Evolutionary conservation across 768 basidiomycete genomes (phyloP).

Genomic region (Lanmaoa rubissima): DNA sequence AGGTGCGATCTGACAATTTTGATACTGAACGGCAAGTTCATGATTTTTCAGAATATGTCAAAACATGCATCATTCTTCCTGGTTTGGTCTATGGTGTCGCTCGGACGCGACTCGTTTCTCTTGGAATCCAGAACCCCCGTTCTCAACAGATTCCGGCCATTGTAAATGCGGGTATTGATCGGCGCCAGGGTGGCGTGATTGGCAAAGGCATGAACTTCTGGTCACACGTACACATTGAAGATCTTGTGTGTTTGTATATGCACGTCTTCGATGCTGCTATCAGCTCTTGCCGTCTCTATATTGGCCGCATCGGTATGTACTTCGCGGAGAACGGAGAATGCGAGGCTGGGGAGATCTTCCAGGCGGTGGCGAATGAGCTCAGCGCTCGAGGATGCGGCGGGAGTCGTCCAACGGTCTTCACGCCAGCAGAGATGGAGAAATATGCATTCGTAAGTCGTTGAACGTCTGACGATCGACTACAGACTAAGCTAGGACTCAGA

Average conservation of each 20-base stretch:
- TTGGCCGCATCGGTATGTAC: slow-evolving; percentile 47
- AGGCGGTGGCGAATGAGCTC: slow-evolving; percentile 38
- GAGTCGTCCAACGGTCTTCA: slow-evolving; percentile 41
- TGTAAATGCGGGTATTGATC: slow-evolving; percentile 43
- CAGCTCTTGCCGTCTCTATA: slow-evolving; percentile 16
- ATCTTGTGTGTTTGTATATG: slow-evolving; percentile 44
- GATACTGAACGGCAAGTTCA: not conserved
- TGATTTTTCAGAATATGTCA: slow-evolving; percentile 47
- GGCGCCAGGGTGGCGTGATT: slow-evolving; percentile 52
- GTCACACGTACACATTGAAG: slow-evolving; percentile 58
- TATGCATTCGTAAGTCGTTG: slow-evolving; percentile 15
- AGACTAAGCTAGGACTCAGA: slow-evolving; percentile 5
- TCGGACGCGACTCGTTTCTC: slow-evolving; percentile 43
- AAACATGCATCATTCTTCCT: slow-evolving; percentile 50
- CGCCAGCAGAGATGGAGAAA: slow-evolving; percentile 19
- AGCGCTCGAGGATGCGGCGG: slow-evolving; percentile 22
- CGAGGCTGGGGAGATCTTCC: slow-evolving; percentile 40
- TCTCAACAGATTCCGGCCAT: slow-evolving; percentile 53
- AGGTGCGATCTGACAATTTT: slow-evolving; percentile 30
- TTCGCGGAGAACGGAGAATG: slow-evolving; percentile 54
- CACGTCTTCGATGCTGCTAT: slow-evolving; percentile 39
- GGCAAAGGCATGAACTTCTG: slow-evolving; percentile 59
- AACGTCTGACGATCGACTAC: not conserved
- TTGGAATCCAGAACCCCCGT: slow-evolving; percentile 50
- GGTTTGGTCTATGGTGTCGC: slow-evolving; percentile 61